phyloP scores from a whole-genome alignment of 164 flowering plant species.

The Aristolochia contorta region DNA sequence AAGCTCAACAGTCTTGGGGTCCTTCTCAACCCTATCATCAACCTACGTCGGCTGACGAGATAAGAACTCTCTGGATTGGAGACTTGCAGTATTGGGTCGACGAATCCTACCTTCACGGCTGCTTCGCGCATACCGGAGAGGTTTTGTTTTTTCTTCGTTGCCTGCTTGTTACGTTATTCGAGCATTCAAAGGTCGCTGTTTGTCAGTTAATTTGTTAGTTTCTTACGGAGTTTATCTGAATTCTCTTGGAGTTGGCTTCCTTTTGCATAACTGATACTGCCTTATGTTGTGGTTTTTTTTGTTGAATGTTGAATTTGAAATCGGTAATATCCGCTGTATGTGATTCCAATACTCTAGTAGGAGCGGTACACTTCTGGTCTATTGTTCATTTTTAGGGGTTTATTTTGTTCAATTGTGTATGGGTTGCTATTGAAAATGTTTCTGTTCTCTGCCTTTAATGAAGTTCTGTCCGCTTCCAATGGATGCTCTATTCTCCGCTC shows the following conservation, averaged over 20 bases:
- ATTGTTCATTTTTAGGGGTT: no score
- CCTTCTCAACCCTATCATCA: slow-evolving; percentile 39
- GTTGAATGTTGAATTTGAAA: neutral
- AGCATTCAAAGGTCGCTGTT: neutral
- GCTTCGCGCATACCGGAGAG: slow-evolving; percentile 90
- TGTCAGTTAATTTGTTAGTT: neutral
- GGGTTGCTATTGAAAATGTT: no score
- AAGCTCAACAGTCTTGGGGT: slow-evolving; percentile 18
- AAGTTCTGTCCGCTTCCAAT: no score
- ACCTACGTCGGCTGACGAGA: slow-evolving; percentile 73
- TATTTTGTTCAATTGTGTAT: no score
- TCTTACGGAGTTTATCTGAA: no score
- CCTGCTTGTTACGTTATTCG: slow-evolving; percentile 2
- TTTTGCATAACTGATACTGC: no score
- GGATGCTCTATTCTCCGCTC: no score
- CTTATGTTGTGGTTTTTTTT: neutral
- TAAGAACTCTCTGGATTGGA: slow-evolving; percentile 92
- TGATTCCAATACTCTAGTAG: neutral
- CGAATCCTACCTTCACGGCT: slow-evolving; percentile 64
- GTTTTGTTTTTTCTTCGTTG: slow-evolving; percentile 16
- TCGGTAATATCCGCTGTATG: neutral
- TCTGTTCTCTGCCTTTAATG: no score
- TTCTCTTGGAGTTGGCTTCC: no score
- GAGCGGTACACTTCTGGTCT: no score
- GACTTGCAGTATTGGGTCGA: slow-evolving; percentile 96